These are phyloP conservation scores for Melanomma pulvis-pyrius DNA, from an alignment of 495 filamentous ascomycete genomes.

Conservation along the genomic window DNA sequence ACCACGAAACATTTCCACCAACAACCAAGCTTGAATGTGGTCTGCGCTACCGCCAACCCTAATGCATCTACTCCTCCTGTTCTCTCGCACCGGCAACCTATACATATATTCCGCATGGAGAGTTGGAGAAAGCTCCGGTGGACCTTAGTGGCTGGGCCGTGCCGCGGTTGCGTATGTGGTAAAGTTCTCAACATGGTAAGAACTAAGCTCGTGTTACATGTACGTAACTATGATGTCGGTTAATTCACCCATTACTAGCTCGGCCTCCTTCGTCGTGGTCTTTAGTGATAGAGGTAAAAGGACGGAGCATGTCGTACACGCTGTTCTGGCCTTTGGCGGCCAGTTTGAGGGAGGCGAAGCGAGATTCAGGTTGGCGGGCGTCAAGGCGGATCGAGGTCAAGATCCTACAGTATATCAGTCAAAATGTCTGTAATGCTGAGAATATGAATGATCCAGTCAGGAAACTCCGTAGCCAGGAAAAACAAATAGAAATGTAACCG, in stretches of 20 bases:
- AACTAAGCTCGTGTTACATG: not conserved
- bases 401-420: constrained; percentile 8
- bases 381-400: constrained; percentile 9
- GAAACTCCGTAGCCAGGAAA: not conserved
- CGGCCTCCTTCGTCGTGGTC: not conserved
- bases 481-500: not conserved
- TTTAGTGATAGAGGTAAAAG: not conserved
- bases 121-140: not conserved
- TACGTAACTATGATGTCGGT: not conserved
- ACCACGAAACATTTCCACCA: too few relatives aligned
- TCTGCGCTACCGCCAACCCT: too few relatives aligned
- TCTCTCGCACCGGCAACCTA: not conserved
- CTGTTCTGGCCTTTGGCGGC: constrained; percentile 23
- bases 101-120: not conserved
- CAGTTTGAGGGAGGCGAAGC: constrained; percentile 16
- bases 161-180: not conserved
- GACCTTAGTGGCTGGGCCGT: not conserved
- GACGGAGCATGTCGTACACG: constrained; percentile 13
- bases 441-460: too few relatives aligned
- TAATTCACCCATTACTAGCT: not conserved
- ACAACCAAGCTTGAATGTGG: too few relatives aligned
- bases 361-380: constrained; percentile 15
- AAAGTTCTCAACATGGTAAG: not conserved
- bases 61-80: too few relatives aligned
- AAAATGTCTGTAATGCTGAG: too few relatives aligned